Evolutionary conservation across 768 basidiomycete genomes (phyloP), one percentile per base, ranked within the genome.

Genomic region (Rickenella mellea): DNA sequence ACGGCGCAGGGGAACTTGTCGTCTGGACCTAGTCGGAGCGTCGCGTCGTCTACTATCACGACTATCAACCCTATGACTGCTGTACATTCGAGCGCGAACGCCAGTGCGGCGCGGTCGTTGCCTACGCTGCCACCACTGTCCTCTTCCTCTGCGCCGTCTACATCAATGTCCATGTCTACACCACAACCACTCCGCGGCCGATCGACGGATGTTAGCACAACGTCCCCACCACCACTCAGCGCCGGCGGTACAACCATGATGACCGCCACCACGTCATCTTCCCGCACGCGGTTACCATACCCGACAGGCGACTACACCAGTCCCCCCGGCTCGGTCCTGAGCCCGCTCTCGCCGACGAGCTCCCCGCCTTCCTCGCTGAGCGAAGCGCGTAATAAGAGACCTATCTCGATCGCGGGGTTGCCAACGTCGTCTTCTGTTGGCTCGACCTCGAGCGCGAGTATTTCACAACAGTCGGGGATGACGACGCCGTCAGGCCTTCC

Each of bases 221-320:
- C 46, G 8, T 41, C 46, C 19, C 42, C 46, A 4, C 26, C 46
- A 14, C 32, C 41, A 2, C 33, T 36, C 10, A 19, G 19, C 19
- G 33, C 33, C 9, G 33, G 33, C 9, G 33, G 33, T 36, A 45
- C 38, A 27, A 45, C 41, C 25, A 45, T 46, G 21, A 42, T 41
- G 28, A 27, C 45, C 4, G 25, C 40, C 14, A 48, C 43, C 12
- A 27, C 44, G n/a, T n/a, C 60, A 38, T 39, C 49, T 33, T 66
- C 67, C 1, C 58, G 68, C 5, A 79, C 76, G 26, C 74, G 84
- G 27, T 64, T 88, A 12, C 85, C 87, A 19, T 89, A 90, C 48
- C 87, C 87, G 14, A 79, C 80, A 2, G 88, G 87, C 3, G 88
- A 91, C 51, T 90, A 91, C 45, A 68, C 83, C 5, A 77, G 78